phyloP scores from a whole-genome alignment of 441 rosid genomes.

The Biscutella laevigata region DNA sequence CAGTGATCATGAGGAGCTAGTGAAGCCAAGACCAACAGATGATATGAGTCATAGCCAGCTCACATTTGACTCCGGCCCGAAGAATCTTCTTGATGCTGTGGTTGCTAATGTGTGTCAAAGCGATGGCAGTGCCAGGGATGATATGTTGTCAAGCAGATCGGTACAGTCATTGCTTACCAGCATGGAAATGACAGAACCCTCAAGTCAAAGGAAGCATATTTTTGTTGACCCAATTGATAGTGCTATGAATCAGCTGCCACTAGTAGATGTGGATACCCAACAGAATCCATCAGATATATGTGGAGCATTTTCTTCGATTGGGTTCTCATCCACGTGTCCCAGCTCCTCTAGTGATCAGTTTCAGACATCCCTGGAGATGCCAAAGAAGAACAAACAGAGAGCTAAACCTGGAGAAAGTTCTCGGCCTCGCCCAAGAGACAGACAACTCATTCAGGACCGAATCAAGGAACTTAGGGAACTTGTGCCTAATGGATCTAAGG shows the following conservation, averaged over 20 bases:
- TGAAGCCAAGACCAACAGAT: constrained; percentile 43
- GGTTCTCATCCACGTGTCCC: constrained; percentile 63
- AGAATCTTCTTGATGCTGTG: constrained; percentile 84
- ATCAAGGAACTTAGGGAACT: constrained; percentile 91
- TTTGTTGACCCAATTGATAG: constrained; percentile 33
- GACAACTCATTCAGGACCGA: constrained; percentile 94
- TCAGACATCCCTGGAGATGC: constrained; percentile 50
- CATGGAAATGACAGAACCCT: constrained; percentile 42
- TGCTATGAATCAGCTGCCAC: constrained; percentile 39
- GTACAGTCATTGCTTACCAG: constrained; percentile 44
- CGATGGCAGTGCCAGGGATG: constrained; percentile 41
- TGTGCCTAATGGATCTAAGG: constrained; percentile 95
- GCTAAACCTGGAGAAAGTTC: constrained; percentile 77
- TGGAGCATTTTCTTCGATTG: constrained; percentile 58
- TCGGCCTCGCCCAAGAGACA: constrained; percentile 92
- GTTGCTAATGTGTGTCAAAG: constrained; percentile 62
- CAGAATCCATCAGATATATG: constrained; percentile 52
- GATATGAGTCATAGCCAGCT: constrained; percentile 51
- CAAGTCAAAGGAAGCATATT: constrained; percentile 33
- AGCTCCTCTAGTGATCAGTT: constrained; percentile 58
- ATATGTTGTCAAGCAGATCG: constrained; percentile 46
- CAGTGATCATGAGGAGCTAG: constrained; percentile 33
- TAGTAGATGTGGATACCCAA: constrained; percentile 36
- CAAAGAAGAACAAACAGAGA: constrained; percentile 60
- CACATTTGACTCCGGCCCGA: constrained; percentile 47